Conservation (phyloP, 371 early-diverging fungal genomes). For the Mortierella sp. region DNA sequence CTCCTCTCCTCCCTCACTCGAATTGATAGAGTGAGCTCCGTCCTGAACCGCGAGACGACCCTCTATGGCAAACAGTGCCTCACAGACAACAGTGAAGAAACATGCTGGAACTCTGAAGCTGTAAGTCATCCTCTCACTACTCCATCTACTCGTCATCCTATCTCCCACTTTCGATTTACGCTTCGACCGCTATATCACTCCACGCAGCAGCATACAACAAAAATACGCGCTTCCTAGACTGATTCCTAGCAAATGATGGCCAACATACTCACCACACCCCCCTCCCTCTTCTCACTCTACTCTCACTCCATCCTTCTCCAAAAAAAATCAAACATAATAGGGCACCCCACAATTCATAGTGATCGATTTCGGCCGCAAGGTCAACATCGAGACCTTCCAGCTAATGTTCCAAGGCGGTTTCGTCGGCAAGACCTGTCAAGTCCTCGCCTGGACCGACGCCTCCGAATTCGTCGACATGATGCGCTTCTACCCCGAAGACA, state of each 20-base stretch:
- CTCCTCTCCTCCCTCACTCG: neutral
- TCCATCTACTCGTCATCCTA: neutral
- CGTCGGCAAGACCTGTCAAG: slow-evolving; percentile 80
- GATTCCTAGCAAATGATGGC: too few relatives aligned
- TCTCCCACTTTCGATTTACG: neutral
- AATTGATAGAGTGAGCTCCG: slow-evolving; percentile 86
- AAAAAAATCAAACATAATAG: slow-evolving; percentile 45
- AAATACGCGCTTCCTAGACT: neutral
- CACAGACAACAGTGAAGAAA: slow-evolving; percentile 82
- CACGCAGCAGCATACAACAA: neutral
- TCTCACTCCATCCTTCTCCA: neutral
- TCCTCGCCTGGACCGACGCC: slow-evolving; percentile 60
- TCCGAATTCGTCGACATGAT: slow-evolving; percentile 63
- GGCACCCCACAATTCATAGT: slow-evolving; percentile 88
- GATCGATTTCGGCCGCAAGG: slow-evolving; percentile 77
- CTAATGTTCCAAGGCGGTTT: slow-evolving; percentile 96
- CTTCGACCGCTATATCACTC: too few relatives aligned
- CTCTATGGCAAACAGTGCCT: slow-evolving; percentile 88
- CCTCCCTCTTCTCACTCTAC: too few relatives aligned
- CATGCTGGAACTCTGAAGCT: slow-evolving; percentile 97
- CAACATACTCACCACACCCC: neutral
- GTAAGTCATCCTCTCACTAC: slow-evolving; percentile 55
- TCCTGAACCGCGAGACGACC: slow-evolving; percentile 82
- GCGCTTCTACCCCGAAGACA: slow-evolving; percentile 78
- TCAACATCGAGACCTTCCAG: slow-evolving; percentile 59